Evolutionary conservation across 1,139 yeast genomes (phyloP).

Genomic region (Scheffersomyces parashehatae): DNA sequence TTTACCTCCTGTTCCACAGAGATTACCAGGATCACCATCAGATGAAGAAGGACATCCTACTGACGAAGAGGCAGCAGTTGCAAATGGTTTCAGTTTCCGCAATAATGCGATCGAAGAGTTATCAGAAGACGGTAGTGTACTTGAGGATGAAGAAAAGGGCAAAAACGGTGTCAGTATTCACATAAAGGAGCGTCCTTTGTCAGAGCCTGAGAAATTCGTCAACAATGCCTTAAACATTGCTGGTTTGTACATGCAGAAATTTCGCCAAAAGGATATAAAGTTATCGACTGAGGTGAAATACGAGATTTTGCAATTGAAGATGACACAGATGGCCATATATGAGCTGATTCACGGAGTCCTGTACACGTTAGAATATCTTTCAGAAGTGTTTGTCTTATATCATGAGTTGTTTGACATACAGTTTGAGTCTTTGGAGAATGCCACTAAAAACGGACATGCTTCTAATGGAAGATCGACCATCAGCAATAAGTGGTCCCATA

Average conservation of each 20-base stretch:
- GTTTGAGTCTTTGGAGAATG: slow-evolving; percentile 9
- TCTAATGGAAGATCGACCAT: slow-evolving; percentile 15
- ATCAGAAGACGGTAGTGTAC: neutral
- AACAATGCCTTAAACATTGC: slow-evolving; percentile 48
- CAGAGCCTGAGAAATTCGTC: slow-evolving; percentile 41
- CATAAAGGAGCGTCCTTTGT: slow-evolving; percentile 3
- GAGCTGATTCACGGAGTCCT: slow-evolving; percentile 64
- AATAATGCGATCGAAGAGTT: neutral
- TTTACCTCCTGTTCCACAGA: neutral
- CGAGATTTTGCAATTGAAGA: slow-evolving; percentile 67
- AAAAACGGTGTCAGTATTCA: slow-evolving; percentile 2
- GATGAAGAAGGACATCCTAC: neutral
- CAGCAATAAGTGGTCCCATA: slow-evolving; percentile 41
- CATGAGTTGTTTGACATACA: slow-evolving; percentile 52
- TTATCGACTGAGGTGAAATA: slow-evolving; percentile 44
- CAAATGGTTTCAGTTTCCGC: slow-evolving; percentile 2
- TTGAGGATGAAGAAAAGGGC: slow-evolving; percentile 4
- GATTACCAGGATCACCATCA: neutral
- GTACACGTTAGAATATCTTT: slow-evolving; percentile 62
- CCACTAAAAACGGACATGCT: slow-evolving; percentile 1
- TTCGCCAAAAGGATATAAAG: slow-evolving; percentile 27
- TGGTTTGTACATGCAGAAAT: slow-evolving; percentile 36
- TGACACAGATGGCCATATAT: slow-evolving; percentile 72
- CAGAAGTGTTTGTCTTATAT: slow-evolving; percentile 65
- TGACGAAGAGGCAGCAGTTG: neutral